Percentiles rank a stretch among this genome's conserved stretches.
Conservation (phyloP, 2,329 filamentous ascomycete genomes). For the Epichloe sp. region DNA sequence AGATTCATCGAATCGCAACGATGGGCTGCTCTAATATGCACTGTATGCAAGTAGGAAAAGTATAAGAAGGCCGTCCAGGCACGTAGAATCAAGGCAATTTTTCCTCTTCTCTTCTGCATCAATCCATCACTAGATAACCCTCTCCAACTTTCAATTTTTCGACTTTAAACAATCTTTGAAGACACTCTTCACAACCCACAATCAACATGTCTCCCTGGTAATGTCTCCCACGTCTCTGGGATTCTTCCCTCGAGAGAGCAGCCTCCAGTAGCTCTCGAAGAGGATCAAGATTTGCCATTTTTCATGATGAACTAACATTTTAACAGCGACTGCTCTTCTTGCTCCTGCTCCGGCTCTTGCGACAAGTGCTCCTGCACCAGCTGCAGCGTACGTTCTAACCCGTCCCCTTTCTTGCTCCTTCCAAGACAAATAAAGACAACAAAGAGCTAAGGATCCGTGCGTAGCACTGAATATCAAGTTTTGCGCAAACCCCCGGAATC, state of each 20-base stretch:
- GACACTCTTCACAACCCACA: not conserved
- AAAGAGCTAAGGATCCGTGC: not conserved
- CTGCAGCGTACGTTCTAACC: slow-evolving; percentile 10
- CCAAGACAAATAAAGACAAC: not conserved
- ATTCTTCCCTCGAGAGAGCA: no score
- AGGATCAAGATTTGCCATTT: no score
- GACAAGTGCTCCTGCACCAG: slow-evolving; percentile 11
- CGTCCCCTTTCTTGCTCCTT: not conserved
- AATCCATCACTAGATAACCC: not conserved
- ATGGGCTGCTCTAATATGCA: not conserved
- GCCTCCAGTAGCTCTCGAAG: no score
- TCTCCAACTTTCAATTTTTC: not conserved
- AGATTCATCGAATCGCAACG: not conserved
- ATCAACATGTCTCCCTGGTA: slow-evolving; percentile 10
- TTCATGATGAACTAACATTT: not conserved
- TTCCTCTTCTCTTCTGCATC: not conserved
- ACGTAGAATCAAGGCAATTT: not conserved
- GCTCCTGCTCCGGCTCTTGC: slow-evolving; percentile 13
- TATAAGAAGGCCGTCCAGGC: slow-evolving; percentile 4
- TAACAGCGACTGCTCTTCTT: slow-evolving; percentile 10
- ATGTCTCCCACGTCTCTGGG: not conserved
- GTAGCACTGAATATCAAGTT: not conserved
- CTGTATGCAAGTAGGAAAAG: not conserved
- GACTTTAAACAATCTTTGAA: not conserved
- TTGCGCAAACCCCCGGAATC: not conserved